Percentiles rank a stretch among this genome's conserved stretches.
These are phyloP conservation scores for Amanita molliuscula DNA, from an alignment of 768 basidiomycete genomes.

Conservation along the genomic window DNA sequence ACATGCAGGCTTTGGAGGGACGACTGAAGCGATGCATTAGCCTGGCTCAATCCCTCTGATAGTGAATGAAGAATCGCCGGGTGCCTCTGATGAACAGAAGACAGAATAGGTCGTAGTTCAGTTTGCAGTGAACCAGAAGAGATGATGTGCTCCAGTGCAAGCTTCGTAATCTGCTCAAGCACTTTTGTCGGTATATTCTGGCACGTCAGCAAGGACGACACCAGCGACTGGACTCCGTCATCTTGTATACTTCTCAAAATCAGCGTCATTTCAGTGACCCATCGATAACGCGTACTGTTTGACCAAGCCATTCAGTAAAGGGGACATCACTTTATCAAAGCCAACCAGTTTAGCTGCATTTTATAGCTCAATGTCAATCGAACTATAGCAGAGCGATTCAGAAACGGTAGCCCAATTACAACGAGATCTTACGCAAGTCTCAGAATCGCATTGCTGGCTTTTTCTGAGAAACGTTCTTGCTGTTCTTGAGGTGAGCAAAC, in stretches of 20 bases:
- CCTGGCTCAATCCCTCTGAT: conserved; percentile 9
- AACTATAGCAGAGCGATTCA: conserved; percentile 5
- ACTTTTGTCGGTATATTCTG: conserved; percentile 22
- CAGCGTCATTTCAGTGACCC: neutral
- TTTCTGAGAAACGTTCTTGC: conserved; percentile 33
- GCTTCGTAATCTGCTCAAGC: conserved; percentile 19
- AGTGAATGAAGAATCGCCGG: conserved; percentile 15
- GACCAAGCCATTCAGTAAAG: conserved; percentile 14
- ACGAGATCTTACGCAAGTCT: conserved; percentile 35
- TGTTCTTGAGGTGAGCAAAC: conserved; percentile 56
- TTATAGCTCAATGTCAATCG: conserved; percentile 9
- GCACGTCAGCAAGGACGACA: conserved; percentile 28
- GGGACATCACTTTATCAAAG: conserved; percentile 16
- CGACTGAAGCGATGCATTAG: conserved; percentile 26
- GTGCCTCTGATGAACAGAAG: conserved; percentile 56
- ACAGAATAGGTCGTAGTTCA: conserved; percentile 27
- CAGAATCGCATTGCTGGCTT: conserved; percentile 30
- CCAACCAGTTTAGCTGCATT: conserved; percentile 12
- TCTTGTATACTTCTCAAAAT: conserved; percentile 21
- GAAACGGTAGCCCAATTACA: neutral
- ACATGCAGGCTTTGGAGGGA: conserved; percentile 43
- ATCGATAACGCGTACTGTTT: neutral
- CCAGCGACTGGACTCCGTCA: conserved; percentile 16
- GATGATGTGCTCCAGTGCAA: conserved; percentile 19
- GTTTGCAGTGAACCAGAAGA: conserved; percentile 13